Base-by-base conservation (phyloP, 2,329 filamentous ascomycete genomes). In the Alternaria arborescens region DNA sequence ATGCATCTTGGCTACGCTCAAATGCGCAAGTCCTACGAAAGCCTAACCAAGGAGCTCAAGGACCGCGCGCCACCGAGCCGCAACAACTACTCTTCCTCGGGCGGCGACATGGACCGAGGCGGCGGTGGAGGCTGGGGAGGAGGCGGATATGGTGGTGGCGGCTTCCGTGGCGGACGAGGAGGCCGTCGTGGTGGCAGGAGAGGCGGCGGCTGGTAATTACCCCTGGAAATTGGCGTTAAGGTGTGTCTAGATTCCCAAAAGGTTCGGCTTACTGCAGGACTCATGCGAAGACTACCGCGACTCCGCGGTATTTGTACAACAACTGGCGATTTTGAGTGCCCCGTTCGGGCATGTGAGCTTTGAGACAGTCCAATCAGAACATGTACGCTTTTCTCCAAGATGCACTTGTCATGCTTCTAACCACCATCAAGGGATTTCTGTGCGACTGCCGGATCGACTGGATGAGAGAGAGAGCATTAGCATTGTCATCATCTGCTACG, bases 1-100 rank as follows among this genome's bases (percentile, higher is more conserved):
- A 99, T 99, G 95, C 95, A 99, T 76, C 82, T 99, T 58, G 95
- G 95, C 0, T 99, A 98, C 77, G 95, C 95, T 16, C 92, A 97
- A 81, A 99, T 99, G 95, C 88, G 95, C 71, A 97, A 95, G 84
- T 95, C 93, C 3, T 93, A 88, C 73, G 93, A 97, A 57, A 83
- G 87, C n/a, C 88, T 99, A 64, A 90, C 90, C 52, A 93, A 93
- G 79, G 93, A 97, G 76, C 85, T 97, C 79, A 91, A 93, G 75
- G 90, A 90, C 2, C 84, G 91, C 28, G 83, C 85, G 48, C 86
- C 88, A 41, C 88, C 87, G 18, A 32, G 46, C 16, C 84, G 87
- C 69, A 71, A 78, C 60, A 58, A 60, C 8, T 71, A 72, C 53
- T 50, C 65, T 42, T 54, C 64, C 22, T 55, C 66, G 8, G 60